phyloP scores from a whole-genome alignment of 441 rosid genomes.

The Corymbia citriodora region DNA sequence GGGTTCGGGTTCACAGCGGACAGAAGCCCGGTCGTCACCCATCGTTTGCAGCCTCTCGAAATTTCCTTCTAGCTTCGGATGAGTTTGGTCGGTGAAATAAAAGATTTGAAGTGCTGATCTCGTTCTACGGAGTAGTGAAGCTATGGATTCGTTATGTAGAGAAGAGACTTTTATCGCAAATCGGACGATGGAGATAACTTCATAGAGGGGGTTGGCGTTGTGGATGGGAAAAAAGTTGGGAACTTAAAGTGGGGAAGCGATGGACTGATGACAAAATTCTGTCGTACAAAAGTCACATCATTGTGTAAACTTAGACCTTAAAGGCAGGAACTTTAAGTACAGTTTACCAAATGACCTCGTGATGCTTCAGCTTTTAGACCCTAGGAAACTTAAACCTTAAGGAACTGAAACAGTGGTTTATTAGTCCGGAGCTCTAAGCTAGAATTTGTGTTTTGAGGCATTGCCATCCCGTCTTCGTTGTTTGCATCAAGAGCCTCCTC shows the following conservation, averaged over 20 bases:
- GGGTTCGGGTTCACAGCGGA: background rate
- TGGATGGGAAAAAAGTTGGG: background rate
- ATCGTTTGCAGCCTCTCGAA: background rate
- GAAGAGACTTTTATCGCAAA: background rate
- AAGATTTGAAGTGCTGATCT: background rate
- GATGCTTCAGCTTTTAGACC: background rate
- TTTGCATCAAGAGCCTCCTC: background rate
- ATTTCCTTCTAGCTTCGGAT: background rate
- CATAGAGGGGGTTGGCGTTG: background rate
- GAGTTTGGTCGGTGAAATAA: background rate
- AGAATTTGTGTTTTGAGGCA: background rate
- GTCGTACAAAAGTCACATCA: background rate
- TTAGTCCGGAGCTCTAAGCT: background rate
- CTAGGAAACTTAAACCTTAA: background rate
- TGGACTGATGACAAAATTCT: background rate
- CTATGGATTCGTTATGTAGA: background rate
- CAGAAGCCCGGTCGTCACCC: background rate
- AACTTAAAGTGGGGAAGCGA: background rate
- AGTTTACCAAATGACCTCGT: background rate
- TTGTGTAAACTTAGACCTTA: background rate
- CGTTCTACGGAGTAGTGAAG: background rate
- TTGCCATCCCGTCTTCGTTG: background rate
- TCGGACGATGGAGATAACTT: background rate
- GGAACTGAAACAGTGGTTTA: background rate
- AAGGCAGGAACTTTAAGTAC: background rate